Base-by-base conservation (phyloP, 768 basidiomycete species). In the Hericium coralloides region DNA sequence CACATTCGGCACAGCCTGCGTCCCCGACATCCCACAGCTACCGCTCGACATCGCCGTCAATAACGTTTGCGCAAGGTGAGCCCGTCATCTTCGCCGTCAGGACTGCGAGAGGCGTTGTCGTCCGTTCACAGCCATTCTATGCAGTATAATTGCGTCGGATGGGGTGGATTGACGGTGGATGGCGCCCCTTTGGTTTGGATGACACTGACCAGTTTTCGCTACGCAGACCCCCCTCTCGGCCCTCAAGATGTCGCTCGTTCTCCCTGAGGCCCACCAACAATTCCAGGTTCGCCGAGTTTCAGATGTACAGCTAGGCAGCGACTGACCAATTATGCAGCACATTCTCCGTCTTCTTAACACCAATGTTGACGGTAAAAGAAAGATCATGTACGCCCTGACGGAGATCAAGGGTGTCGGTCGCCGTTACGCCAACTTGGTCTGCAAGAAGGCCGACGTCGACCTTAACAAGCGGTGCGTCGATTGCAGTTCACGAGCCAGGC, bases 321-420 rank as follows among this genome's bases (percentile, higher is more conserved):
- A 45, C 20, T 50, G 20, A 50, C 17, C 14, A 12, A 12, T 12
- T 36, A 12, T 66, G 41, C 68, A 98, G 92, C 97, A 98, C 84
- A 99, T 99, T 74, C 78, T 99, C 59, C 97, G 97, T 89, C 85
- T 99, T 48, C 80, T 97, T 66, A 98, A 98, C 82, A 98, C 97
- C 72, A 98, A 98, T 79, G 97, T 99, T 64, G 95, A 98, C 74
- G 97, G 97, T 65, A 95, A 95, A 73, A 87, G 97, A 67, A 99
- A 99, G 80, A 89, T 99, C 74, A 98, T 93, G 90, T 98, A 93
- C 73, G 95, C 97, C 67, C 73, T 98, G 79, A 98, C 97, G 50
- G 97, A 99, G 80, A 99, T 99, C 82, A 98, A 98, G 82, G 97
- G 97, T 84, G 97, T 99, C 59, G 97, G 97, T 68, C 88, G 97